Evolutionary conservation across 139 green algal species (phyloP).

Genomic region (Desmodesmus armatus): DNA sequence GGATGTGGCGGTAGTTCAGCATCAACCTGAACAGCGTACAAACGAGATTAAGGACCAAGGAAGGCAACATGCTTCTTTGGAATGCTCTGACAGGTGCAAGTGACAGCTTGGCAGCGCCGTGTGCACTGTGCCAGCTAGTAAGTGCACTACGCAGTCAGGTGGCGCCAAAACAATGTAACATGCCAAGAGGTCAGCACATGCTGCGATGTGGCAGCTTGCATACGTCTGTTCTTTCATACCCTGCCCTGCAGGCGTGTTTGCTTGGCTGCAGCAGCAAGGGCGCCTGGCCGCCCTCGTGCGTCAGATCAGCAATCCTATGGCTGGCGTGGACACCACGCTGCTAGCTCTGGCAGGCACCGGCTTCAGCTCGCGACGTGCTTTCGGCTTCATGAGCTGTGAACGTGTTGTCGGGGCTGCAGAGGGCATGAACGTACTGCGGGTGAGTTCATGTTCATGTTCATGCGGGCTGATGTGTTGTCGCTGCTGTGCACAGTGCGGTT

Average conservation of each 20-base stretch:
- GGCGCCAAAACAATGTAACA: no score
- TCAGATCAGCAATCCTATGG: conserved; percentile 98
- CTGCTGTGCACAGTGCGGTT: neutral
- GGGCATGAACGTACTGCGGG: conserved; percentile 96
- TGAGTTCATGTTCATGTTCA: conserved; percentile 46
- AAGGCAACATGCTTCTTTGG: no score
- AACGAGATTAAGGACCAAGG: no score
- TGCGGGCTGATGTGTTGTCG: conserved; percentile 20
- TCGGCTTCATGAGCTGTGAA: conserved; percentile 97
- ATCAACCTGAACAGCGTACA: neutral
- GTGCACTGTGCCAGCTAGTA: neutral
- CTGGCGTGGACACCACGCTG: conserved; percentile 94
- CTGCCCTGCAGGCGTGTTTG: conserved; percentile 73
- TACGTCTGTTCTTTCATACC: neutral
- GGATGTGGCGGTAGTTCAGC: no score
- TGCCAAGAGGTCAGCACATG: no score
- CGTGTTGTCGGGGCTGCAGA: conserved; percentile 92
- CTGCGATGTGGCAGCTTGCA: neutral
- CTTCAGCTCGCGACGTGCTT: conserved; percentile 65
- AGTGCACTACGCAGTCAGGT: neutral
- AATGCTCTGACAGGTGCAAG: neutral
- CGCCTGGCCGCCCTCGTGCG: conserved; percentile 83
- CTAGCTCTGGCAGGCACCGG: conserved; percentile 90
- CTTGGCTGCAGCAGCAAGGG: conserved; percentile 76
- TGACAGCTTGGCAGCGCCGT: neutral